Percentiles rank a stretch among this genome's conserved stretches.
Evolutionary conservation across 495 filamentous ascomycete species (phyloP).

Genomic region (Penicillium chermesinum): DNA sequence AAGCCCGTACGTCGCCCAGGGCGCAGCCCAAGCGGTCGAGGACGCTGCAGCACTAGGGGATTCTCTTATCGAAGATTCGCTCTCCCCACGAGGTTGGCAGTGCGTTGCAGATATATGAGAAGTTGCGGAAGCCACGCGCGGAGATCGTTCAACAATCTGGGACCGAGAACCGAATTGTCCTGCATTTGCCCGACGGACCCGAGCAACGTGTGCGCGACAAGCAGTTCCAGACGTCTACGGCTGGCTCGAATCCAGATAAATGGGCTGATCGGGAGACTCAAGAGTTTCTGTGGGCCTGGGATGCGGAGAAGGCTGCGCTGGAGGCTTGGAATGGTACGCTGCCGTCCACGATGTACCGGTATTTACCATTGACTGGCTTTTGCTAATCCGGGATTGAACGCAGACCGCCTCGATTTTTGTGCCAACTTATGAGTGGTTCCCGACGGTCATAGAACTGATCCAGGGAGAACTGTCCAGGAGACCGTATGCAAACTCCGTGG

Average conservation of each 20-base stretch:
- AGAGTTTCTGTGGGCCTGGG: slow-evolving; percentile 44
- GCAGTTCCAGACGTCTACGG: slow-evolving; percentile 33
- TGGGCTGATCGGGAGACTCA: slow-evolving; percentile 49
- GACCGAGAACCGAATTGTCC: slow-evolving; percentile 43
- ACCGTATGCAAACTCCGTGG: no score
- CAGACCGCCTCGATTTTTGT: no score
- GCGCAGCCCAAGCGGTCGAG: slow-evolving; percentile 50
- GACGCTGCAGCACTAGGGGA: slow-evolving; percentile 50
- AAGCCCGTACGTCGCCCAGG: slow-evolving; percentile 46
- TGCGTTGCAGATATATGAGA: slow-evolving; percentile 44
- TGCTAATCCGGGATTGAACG: no score
- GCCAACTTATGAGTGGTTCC: no score
- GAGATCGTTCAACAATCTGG: slow-evolving; percentile 49
- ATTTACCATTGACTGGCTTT: slow-evolving; percentile 8
- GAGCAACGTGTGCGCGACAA: slow-evolving; percentile 48
- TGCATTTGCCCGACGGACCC: slow-evolving; percentile 51
- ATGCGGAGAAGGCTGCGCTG: slow-evolving; percentile 41
- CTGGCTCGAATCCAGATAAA: slow-evolving; percentile 38
- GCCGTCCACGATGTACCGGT: background rate
- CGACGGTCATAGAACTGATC: no score
- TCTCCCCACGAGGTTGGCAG: slow-evolving; percentile 33
- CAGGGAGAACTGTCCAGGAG: no score
- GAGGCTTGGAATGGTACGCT: slow-evolving; percentile 37
- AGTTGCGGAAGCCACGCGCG: slow-evolving; percentile 45
- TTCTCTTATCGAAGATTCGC: slow-evolving; percentile 39